Conservation (phyloP, 2,329 filamentous ascomycete species). For the Colletotrichum abscissum region DNA sequence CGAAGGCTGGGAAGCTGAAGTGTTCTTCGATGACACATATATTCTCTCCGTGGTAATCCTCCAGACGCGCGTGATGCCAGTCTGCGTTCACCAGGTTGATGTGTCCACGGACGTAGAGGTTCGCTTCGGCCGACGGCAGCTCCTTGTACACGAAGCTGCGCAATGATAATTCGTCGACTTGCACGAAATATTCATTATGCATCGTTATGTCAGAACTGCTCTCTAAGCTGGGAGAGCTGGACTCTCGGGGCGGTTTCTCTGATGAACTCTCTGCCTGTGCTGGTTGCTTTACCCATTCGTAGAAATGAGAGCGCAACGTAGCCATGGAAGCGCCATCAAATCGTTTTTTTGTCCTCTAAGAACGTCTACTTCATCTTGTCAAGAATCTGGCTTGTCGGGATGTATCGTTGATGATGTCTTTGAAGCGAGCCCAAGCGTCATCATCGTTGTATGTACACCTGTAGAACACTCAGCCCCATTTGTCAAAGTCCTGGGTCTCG, state of each 20-base stretch:
- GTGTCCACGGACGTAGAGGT: neutral
- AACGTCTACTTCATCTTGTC: neutral
- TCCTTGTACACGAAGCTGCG: neutral
- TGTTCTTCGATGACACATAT: neutral
- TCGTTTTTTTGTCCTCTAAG: neutral
- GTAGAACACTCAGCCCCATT: neutral
- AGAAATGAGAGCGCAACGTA: neutral
- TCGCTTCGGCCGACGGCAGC: neutral
- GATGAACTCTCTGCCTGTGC: neutral
- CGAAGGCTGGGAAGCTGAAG: neutral
- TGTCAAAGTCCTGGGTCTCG: neutral
- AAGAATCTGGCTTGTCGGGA: neutral
- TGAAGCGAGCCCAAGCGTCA: neutral
- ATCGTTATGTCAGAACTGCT: neutral
- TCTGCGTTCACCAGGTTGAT: neutral
- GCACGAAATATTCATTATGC: neutral
- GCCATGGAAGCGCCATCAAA: neutral
- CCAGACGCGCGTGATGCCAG: neutral
- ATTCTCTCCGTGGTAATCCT: neutral
- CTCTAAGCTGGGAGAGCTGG: neutral
- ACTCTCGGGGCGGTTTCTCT: neutral
- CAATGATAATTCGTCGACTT: neutral
- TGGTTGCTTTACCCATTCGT: neutral
- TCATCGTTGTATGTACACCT: neutral
- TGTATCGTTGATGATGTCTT: neutral